These are phyloP conservation scores for Blastosporella zonata DNA, from an alignment of 1,284 basidiomycete genomes.

Conservation along the genomic window DNA sequence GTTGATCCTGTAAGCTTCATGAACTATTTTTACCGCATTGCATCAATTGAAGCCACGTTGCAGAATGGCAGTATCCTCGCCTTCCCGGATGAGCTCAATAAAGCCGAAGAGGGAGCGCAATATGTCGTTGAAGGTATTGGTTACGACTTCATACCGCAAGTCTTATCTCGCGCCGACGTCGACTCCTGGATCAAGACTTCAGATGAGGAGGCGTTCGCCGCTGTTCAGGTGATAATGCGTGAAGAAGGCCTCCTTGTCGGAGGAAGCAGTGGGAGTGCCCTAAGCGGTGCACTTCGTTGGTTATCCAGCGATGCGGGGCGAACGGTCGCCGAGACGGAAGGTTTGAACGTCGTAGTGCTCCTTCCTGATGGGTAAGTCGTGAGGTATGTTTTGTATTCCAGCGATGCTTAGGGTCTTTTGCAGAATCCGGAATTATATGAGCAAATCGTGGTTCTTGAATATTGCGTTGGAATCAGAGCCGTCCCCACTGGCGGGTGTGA, in stretches of 20 bases:
- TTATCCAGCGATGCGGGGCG: conserved; percentile 70
- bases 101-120: conserved; percentile 49
- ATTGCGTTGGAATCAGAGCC: conserved; percentile 57
- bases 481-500: conserved; percentile 47
- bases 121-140: conserved; percentile 96
- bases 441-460: conserved; percentile 83
- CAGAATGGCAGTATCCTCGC: conserved; percentile 89
- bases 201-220: conserved; percentile 80
- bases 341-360: conserved; percentile 86
- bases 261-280: conserved; percentile 85
- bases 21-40: background rate
- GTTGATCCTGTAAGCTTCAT: conserved; percentile 76
- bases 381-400: background rate
- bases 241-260: conserved; percentile 89
- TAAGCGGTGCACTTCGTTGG: conserved; percentile 79
- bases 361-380: conserved; percentile 81
- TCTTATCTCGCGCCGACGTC: conserved; percentile 61
- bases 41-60: conserved; percentile 13
- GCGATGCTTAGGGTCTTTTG: background rate
- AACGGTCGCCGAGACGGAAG: conserved; percentile 64
- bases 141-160: conserved; percentile 88
- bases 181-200: conserved; percentile 78
- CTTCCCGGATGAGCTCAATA: conserved; percentile 62
- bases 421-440: conserved; percentile 95
- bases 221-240: conserved; percentile 79